These are phyloP conservation scores for Fraxinus paxiana DNA, from an alignment of 305 asterid genomes.

Conservation along the genomic window DNA sequence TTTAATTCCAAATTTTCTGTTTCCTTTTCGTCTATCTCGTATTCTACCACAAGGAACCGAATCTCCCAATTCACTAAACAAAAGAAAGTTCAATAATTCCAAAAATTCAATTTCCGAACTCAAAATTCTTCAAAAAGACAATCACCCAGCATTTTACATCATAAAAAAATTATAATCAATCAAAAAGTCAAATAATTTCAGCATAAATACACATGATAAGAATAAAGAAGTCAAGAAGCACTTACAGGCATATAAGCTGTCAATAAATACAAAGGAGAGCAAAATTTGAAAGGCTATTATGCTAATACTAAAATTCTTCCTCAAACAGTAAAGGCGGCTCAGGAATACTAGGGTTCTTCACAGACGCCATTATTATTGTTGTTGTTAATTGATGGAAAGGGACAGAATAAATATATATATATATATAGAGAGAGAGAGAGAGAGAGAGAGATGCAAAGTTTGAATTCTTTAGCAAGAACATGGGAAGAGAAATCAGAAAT, in stretches of 20 bases:
- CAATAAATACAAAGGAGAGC: background rate
- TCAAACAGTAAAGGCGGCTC: slow-evolving; percentile 57
- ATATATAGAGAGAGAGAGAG: no score
- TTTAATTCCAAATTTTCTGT: background rate
- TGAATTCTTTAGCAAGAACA: slow-evolving; percentile 34
- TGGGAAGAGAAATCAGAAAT: slow-evolving; percentile 31
- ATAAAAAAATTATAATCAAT: background rate
- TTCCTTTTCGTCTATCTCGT: background rate
- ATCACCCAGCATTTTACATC: background rate
- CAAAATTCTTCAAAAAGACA: background rate
- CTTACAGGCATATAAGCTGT: slow-evolving; percentile 36
- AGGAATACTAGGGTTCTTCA: slow-evolving; percentile 47
- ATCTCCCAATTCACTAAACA: background rate
- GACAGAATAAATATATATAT: slow-evolving; percentile 13
- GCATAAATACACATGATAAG: background rate
- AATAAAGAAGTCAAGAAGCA: slow-evolving; percentile 27
- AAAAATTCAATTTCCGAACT: background rate
- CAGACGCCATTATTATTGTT: slow-evolving; percentile 43
- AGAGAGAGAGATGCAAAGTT: slow-evolving; percentile 23
- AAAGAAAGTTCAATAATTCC: background rate
- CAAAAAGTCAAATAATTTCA: slow-evolving; percentile 15
- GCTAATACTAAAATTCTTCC: slow-evolving; percentile 19
- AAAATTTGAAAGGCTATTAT: slow-evolving; percentile 6
- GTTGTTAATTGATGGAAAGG: slow-evolving; percentile 19
- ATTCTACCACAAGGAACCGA: slow-evolving; percentile 7